Base-by-base conservation (phyloP, 2,329 filamentous ascomycete genomes). In the Colletotrichum caudatum region DNA sequence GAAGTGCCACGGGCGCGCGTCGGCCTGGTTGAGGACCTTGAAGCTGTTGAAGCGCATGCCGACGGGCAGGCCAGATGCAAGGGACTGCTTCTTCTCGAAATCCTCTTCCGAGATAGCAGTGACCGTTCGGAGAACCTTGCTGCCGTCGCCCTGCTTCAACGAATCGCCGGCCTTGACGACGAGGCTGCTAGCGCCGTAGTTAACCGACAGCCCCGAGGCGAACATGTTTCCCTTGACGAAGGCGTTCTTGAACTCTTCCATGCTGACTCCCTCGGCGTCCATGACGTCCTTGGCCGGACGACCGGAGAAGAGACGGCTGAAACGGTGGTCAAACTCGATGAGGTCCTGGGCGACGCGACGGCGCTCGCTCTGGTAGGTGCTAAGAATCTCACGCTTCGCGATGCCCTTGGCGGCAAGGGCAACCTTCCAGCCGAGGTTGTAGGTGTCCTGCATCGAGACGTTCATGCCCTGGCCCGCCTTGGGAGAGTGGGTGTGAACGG, bases 391-490 rank as follows among this genome's bases (percentile, higher is more conserved):
- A 0, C 78, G 79, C 2, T 83, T 81, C 0, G 83, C 79, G 3
- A 84, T 76, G 3, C 84, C 84, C 65, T 85, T 85, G 33, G 81
- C 76, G 0, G 85, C 85, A 1, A 81, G 76, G 0, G 83, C 86
- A 1, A 90, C 76, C 77, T 90, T 89, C 87, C 87, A 90, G 0
- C 86, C 87, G 0, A 89, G 83, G 64, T 89, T 89, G 77, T 84
- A 88, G 0, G 83, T 80, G 77, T 93, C 91, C 75, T 92, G 90
- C 88, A 93, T 91, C 39, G 85, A 88, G 2, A 92, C 88, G 74
- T 93, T 93, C 90, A 93, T 93, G 16, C 91, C 91, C 76, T 92
- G 90, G 2, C 90, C 90, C 0, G 89, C 90, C 76, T 92, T 92
- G 26, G 90, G 90, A 9, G 76, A 77, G 73, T 87, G 85, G 1